Evolutionary conservation across 1,284 basidiomycete genomes (phyloP), one percentile per base, ranked within the genome.

Genomic region (Marasmius oreades): DNA sequence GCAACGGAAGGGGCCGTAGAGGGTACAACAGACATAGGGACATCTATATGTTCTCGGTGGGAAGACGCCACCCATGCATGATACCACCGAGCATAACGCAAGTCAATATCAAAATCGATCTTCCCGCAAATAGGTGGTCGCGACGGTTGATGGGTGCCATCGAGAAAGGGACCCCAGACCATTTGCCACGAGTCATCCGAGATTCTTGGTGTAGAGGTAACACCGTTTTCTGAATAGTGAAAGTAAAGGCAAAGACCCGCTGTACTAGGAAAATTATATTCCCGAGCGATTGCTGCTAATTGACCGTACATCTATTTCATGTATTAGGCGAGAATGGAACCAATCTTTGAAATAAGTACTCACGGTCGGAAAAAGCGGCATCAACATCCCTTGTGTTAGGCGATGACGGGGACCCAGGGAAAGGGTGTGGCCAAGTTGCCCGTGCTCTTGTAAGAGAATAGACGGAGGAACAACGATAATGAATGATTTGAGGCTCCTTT

Each of bases 71-170:
- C 61, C 90, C 90, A 92, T 3, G 82, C 69, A 34, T 82, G 73
- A 64, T 84, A 89, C 90, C 90, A 92, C 28, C 83, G 77, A 23
- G 89, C 90, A 61, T 82, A 82, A 34, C 73, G 72, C 56, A 82
- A 56, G 70, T 92, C 90, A 53, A 92, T 81, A 70, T 92, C 90
- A 65, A 92, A 90, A 68, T 92, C 89, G 26, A 92, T 76, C 51
- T 79, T 82, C 14, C 88, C 90, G 55, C 78, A 75, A 60, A 92
- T 83, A 1, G 87, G 84, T 10, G 81, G 75, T 51, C 74, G 69
- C 36, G 70, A 60, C 48, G 71, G 68, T 39, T 74, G 65, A 22
- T 71, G 64, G 10, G 75, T 70, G 11, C 77, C 28, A 10, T 31
- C 67, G 20, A 88, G 85, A 43, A 86, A 79, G 28, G 84, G 80